Evolutionary conservation across 2,329 filamentous ascomycete genomes (phyloP).

Genomic region (Bipolaris victoriae): DNA sequence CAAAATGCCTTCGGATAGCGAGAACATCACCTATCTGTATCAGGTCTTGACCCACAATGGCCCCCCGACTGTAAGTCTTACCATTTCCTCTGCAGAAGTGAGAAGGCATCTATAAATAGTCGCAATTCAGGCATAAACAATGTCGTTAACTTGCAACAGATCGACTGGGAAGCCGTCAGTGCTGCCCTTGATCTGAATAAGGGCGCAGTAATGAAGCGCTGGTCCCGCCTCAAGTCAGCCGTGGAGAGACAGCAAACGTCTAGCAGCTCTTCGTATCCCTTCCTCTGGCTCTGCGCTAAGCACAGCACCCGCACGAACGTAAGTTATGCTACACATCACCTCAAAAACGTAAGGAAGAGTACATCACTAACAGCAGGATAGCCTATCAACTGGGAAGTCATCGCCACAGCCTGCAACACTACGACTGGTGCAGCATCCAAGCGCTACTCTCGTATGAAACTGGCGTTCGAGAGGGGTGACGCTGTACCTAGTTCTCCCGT

Average conservation of each 20-base stretch:
- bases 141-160: conserved; percentile 24
- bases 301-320: conserved; percentile 33
- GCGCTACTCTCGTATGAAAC: conserved; percentile 44
- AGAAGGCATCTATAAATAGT: background rate
- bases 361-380: background rate
- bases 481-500: conserved; percentile 3
- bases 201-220: conserved; percentile 38
- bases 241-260: conserved; percentile 31
- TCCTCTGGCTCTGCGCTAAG: conserved; percentile 43
- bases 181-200: conserved; percentile 33
- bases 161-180: conserved; percentile 39
- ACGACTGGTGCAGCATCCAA: conserved; percentile 42
- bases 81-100: background rate
- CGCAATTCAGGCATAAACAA: background rate
- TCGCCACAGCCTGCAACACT: conserved; percentile 35
- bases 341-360: background rate
- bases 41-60: conserved; percentile 36
- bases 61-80: conserved; percentile 25
- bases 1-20: conserved; percentile 38
- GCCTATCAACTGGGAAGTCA: conserved; percentile 37
- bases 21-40: conserved; percentile 43
- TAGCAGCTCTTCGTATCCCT: conserved; percentile 19
- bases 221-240: conserved; percentile 41
- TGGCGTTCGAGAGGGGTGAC: conserved; percentile 32
- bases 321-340: background rate